Evolutionary conservation across 1,139 yeast genomes (phyloP).

Genomic region (Sugiyamaella novakii): DNA sequence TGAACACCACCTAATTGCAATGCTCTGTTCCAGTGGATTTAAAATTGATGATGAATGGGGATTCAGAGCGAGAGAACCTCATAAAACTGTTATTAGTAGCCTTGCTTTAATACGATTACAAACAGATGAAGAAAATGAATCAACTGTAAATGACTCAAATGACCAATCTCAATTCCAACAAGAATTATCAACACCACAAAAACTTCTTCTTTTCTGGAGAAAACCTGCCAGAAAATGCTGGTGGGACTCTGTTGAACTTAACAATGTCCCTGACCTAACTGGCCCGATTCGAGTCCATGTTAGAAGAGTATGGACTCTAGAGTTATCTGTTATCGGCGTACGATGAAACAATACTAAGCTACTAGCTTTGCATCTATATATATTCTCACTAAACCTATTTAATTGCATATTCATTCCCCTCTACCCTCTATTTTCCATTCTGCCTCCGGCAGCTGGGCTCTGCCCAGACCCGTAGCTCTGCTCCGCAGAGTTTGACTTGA

Average conservation of each 20-base stretch:
- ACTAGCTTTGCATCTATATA: background rate
- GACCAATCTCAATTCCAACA: conserved; percentile 5
- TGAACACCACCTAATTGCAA: conserved; percentile 90
- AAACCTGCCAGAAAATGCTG: conserved; percentile 99
- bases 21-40: conserved; percentile 93
- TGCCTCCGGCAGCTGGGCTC: conserved; percentile 2
- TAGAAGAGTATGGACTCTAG: conserved; percentile 84
- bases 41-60: conserved; percentile 77
- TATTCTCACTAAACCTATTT: background rate
- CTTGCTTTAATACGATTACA: conserved; percentile 72
- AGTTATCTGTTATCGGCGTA: conserved; percentile 49
- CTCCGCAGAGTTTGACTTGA: no score
- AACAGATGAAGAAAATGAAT: background rate
- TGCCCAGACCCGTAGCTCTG: conserved; percentile 5
- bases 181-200: conserved; percentile 55
- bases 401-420: background rate
- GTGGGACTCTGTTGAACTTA: conserved; percentile 75
- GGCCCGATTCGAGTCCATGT: conserved; percentile 61
- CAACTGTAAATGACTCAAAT: background rate
- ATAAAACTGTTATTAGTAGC: conserved; percentile 82
- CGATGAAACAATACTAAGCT: conserved; percentile 1
- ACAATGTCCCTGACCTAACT: conserved; percentile 52
- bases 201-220: conserved; percentile 89
- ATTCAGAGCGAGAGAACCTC: conserved; percentile 78
- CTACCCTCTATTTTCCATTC: background rate